phyloP scores from a whole-genome alignment of 257 asterid genomes.

The Nicotiana obtusifolia region DNA sequence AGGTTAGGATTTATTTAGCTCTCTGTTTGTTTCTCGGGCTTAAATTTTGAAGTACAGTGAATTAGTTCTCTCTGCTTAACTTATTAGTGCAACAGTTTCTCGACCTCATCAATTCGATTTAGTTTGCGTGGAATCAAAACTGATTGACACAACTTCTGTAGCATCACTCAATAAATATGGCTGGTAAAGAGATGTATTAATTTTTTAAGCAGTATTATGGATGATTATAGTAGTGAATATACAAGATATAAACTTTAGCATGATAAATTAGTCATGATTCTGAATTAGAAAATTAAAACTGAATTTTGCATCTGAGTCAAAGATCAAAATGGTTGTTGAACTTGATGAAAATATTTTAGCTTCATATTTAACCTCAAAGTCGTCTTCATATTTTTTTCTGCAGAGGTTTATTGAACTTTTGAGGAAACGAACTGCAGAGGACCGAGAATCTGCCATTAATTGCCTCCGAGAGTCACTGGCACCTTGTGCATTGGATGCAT shows the following conservation, averaged over 20 bases:
- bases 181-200: background rate
- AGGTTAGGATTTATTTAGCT: conserved; percentile 32
- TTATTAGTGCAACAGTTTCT: background rate
- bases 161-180: background rate
- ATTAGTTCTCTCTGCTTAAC: background rate
- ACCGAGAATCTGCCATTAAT: too few relatives aligned
- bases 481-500: conserved; percentile 94
- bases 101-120: background rate
- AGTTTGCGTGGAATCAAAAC: background rate
- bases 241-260: background rate
- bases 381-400: too few relatives aligned
- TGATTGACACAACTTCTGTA: background rate
- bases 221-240: background rate
- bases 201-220: background rate
- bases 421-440: too few relatives aligned
- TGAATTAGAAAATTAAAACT: background rate
- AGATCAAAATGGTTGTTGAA: background rate
- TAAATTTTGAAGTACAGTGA: background rate
- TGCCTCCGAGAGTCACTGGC: conserved; percentile 44
- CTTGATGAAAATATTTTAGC: background rate
- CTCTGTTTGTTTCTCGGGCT: background rate
- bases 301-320: background rate
- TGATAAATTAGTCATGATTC: conserved; percentile 3
- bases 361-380: background rate
- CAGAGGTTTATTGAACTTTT: too few relatives aligned